Conservation (phyloP, 2,329 filamentous ascomycete genomes). For the Diaporthe nobilis region DNA sequence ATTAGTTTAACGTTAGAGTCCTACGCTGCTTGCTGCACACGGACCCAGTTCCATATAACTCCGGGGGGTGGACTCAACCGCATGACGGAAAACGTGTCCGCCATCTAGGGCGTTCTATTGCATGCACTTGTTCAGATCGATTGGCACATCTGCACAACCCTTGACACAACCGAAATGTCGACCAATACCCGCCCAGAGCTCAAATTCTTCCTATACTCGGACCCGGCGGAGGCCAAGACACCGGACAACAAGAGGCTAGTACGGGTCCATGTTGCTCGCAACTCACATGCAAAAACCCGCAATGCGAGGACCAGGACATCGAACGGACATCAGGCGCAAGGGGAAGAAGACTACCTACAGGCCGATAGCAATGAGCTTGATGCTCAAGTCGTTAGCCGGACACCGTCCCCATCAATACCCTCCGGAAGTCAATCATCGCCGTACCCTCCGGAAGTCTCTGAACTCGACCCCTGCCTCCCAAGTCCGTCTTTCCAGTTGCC, state of each 20-base stretch:
- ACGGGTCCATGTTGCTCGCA: slow-evolving; percentile 34
- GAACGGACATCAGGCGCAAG: not conserved
- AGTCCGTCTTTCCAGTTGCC: not conserved
- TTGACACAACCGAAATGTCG: not conserved
- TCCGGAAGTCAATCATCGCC: not conserved
- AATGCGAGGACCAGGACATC: not conserved
- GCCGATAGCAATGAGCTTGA: not conserved
- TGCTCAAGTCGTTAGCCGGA: not conserved
- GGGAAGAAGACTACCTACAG: not conserved
- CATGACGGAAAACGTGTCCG: not conserved
- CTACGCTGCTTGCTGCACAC: not conserved
- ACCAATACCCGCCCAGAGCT: slow-evolving; percentile 7
- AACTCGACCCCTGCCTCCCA: not conserved
- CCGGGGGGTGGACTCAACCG: not conserved
- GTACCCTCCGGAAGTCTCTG: not conserved
- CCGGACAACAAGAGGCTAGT: slow-evolving; percentile 37
- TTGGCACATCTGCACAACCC: not conserved
- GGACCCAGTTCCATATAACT: not conserved
- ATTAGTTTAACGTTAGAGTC: not conserved
- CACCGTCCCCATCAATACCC: not conserved
- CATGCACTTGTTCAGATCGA: not conserved
- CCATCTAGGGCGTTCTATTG: not conserved
- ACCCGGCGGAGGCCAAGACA: slow-evolving; percentile 33
- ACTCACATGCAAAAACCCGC: slow-evolving; percentile 35
- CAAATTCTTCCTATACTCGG: slow-evolving; percentile 39